phyloP scores from a whole-genome alignment of 2,329 filamentous ascomycete genomes.

The Arthrocladium fulminans region DNA sequence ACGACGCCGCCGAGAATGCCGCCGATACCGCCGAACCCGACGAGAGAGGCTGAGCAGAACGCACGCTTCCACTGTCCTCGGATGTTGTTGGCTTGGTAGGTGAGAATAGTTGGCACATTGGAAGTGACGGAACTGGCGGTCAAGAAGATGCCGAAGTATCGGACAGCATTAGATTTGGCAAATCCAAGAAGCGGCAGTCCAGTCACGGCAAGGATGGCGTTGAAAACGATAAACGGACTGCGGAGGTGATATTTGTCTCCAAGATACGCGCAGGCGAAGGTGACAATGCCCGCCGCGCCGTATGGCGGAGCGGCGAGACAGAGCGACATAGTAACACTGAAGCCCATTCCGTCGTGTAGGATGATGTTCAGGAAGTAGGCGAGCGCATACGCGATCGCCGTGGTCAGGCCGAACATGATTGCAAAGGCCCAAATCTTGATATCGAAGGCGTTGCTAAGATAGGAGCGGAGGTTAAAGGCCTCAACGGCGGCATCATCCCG shows the following conservation, averaged over 20 bases:
- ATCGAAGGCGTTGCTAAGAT: slow-evolving; percentile 39
- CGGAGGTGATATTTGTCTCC: slow-evolving; percentile 25
- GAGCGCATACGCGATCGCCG: slow-evolving; percentile 29
- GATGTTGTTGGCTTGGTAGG: slow-evolving; percentile 80
- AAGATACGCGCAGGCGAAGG: slow-evolving; percentile 21
- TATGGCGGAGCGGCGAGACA: slow-evolving; percentile 25
- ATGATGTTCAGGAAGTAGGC: slow-evolving; percentile 14
- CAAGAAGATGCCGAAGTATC: slow-evolving; percentile 67
- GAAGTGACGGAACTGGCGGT: slow-evolving; percentile 64
- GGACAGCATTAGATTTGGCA: too few relatives aligned
- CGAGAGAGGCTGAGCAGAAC: slow-evolving; percentile 65
- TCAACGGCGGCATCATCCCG: slow-evolving; percentile 43
- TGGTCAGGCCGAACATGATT: slow-evolving; percentile 33
- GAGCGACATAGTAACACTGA: slow-evolving; percentile 20
- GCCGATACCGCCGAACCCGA: slow-evolving; percentile 67
- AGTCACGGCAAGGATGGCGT: slow-evolving; percentile 9
- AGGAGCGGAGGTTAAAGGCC: slow-evolving; percentile 40
- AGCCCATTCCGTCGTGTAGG: slow-evolving; percentile 25
- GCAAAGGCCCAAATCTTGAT: slow-evolving; percentile 48
- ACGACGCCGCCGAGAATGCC: slow-evolving; percentile 66
- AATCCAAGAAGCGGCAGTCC: not conserved
- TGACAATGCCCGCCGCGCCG: slow-evolving; percentile 20
- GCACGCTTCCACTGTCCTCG: slow-evolving; percentile 81
- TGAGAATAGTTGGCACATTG: slow-evolving; percentile 64
- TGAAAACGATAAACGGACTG: slow-evolving; percentile 23